Conservation (phyloP, 1,139 yeast genomes). For the Sugiyamaella neomexicana region DNA sequence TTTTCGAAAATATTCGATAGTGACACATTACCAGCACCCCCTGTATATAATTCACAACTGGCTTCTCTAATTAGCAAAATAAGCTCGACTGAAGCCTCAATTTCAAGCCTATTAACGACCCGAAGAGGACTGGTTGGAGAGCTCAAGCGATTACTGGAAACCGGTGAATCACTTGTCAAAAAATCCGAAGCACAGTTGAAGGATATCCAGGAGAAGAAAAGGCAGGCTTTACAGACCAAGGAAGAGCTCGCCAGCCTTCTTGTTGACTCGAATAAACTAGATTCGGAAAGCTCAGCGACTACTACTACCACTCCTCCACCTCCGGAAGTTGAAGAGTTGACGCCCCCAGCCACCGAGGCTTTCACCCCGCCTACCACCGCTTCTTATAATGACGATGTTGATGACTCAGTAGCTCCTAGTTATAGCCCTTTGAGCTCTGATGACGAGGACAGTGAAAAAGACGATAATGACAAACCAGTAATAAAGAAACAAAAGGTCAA, state of each 20-base stretch:
- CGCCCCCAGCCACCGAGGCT: constrained; percentile 30
- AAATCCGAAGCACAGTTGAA: constrained; percentile 49
- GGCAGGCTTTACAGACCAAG: constrained; percentile 45
- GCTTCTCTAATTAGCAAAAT: constrained; percentile 23
- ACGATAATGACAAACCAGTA: constrained; percentile 30
- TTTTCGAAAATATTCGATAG: constrained; percentile 38
- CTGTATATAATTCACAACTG: constrained; percentile 50
- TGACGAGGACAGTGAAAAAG: constrained; percentile 39
- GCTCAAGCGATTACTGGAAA: constrained; percentile 46
- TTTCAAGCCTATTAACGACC: constrained; percentile 45
- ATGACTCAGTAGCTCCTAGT: constrained; percentile 43
- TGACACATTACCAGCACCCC: constrained; percentile 55
- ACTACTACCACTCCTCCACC: constrained; percentile 25
- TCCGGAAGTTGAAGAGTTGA: constrained; percentile 15
- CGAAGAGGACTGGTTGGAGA: constrained; percentile 47
- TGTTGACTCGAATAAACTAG: constrained; percentile 34
- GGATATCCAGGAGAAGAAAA: constrained; percentile 47
- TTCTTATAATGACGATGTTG: constrained; percentile 25
- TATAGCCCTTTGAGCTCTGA: constrained; percentile 42
- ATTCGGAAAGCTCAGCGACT: constrained; percentile 28
- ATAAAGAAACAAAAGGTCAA: constrained; percentile 23
- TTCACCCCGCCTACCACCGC: not conserved
- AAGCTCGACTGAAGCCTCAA: constrained; percentile 17
- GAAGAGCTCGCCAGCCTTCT: constrained; percentile 50
- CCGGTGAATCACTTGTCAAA: constrained; percentile 47